Evolutionary conservation across 352 stramenopile species (phyloP), one percentile per base, ranked within the genome.

Genomic region (Globisporangium alternatum): DNA sequence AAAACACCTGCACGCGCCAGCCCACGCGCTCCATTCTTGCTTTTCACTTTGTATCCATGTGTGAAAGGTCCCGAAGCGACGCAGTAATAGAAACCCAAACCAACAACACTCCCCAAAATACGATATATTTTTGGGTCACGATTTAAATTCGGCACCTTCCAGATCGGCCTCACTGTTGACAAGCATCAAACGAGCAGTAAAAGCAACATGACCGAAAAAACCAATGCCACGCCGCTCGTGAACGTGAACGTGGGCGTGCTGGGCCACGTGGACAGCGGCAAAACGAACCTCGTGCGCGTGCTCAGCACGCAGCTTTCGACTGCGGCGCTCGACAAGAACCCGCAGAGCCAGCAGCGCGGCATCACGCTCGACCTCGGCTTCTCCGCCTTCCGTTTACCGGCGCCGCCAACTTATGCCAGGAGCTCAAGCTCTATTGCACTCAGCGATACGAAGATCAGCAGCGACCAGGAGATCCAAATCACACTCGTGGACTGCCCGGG

Each of bases 291-390:
- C 60, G 96, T 99, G 52, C 97, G 97, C 60, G 96, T 96, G 17
- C 75, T 99, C 17, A 98, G 91, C 58, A 99, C 96, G n/a, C 76
- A 96, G 25, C 74, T 99, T 10, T 99, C 95, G 15, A 99, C 98
- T 9, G 97, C 98, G 7, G 85, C 97, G 21, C 85, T 99, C 60
- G 98, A 99, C 78, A 99, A 99, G 77, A 84, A 98, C 55, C 97
- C 98, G 54, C 94, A 99, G 87, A 98, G 86, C 45, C 86, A 97
- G 71, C 77, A 97, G 67, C 86, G 97, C 55, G 97, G 97, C 52
- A 99, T 99, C 66, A 99, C 98, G 56, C 75, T 99, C 33, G 97
- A 99, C 76, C 78, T 99, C 44, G 97, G 97, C 9, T 99, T 99
- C 83, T 98, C 91, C 31, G 88, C 95, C 47, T 99, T 99, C 74